Evolutionary conservation across 78 protist species (phyloP).

Genomic region (Diacronema lutheri): DNA sequence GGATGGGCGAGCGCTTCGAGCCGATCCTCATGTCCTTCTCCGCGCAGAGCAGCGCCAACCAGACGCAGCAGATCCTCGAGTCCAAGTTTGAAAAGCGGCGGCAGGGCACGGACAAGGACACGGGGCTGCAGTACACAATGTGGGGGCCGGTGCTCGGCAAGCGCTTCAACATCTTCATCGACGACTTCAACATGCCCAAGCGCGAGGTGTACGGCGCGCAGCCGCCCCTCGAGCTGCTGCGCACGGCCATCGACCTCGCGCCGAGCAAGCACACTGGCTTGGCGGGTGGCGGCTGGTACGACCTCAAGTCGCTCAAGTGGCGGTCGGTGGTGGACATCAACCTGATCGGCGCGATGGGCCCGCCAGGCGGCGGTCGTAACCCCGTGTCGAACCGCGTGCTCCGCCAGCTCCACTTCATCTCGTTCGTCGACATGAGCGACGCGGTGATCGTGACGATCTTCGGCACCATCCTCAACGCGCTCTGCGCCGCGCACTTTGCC

Average conservation of each 20-base stretch:
- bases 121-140: conserved; percentile 2
- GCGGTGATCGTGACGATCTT: conserved; percentile 37
- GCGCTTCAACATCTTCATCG: conserved; percentile 63
- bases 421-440: background rate
- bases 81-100: conserved; percentile 55
- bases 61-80: conserved; percentile 62
- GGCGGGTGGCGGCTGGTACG: conserved; percentile 57
- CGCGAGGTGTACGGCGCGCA: conserved; percentile 79
- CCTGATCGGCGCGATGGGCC: conserved; percentile 73
- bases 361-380: conserved; percentile 86
- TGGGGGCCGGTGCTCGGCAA: conserved; percentile 71
- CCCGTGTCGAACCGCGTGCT: conserved; percentile 64
- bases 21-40: conserved; percentile 47
- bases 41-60: conserved; percentile 61
- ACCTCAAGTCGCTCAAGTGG: conserved; percentile 20
- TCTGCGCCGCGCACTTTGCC: background rate
- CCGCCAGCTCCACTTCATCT: conserved; percentile 64
- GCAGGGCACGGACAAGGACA: background rate
- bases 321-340: conserved; percentile 12
- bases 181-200: conserved; percentile 88
- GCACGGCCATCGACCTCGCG: conserved; percentile 51
- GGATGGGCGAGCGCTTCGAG: conserved; percentile 1
- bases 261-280: background rate
- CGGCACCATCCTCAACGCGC: conserved; percentile 40
- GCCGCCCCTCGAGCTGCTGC: conserved; percentile 81